A percentile compares a stretch with the other conserved stretches of the same genome.
Conservation (phyloP, 2,329 filamentous ascomycete genomes). For the Neoascochyta sp. region DNA sequence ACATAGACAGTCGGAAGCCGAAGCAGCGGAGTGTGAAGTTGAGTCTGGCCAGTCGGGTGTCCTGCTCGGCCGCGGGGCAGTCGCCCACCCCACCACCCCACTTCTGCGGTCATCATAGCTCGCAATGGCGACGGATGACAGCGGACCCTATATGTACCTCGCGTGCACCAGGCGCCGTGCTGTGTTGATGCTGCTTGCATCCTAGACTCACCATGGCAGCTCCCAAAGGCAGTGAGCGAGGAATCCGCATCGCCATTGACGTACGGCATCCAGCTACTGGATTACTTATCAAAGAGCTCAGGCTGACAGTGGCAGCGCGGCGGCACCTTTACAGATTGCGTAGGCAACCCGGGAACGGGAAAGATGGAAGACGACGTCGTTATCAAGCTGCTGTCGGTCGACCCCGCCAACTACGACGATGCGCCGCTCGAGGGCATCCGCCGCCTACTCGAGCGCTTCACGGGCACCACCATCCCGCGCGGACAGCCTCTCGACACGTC, state of each 20-base stretch:
- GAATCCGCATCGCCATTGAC: constrained; percentile 70
- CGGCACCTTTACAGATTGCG: constrained; percentile 89
- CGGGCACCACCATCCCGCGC: constrained; percentile 69
- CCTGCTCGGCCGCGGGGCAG: no score
- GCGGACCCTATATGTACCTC: no score
- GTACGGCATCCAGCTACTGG: no score
- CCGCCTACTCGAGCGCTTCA: constrained; percentile 76
- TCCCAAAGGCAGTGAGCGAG: constrained; percentile 42
- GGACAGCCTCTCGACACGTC: constrained; percentile 77
- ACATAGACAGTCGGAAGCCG: no score
- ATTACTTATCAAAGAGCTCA: background rate
- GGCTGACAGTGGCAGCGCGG: constrained; percentile 55
- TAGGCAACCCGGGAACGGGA: constrained; percentile 71
- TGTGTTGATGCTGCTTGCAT: no score
- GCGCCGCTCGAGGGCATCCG: constrained; percentile 89
- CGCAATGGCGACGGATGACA: no score
- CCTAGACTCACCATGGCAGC: constrained; percentile 27
- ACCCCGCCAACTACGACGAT: constrained; percentile 85
- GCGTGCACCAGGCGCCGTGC: no score
- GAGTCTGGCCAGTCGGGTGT: no score
- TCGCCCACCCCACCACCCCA: no score
- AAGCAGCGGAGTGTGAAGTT: no score
- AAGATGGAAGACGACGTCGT: constrained; percentile 70
- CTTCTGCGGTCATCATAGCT: no score
- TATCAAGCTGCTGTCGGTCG: constrained; percentile 85